These are phyloP conservation scores for Geotrichum klebahnii DNA, from an alignment of 1,139 yeast species.

Conservation along the genomic window DNA sequence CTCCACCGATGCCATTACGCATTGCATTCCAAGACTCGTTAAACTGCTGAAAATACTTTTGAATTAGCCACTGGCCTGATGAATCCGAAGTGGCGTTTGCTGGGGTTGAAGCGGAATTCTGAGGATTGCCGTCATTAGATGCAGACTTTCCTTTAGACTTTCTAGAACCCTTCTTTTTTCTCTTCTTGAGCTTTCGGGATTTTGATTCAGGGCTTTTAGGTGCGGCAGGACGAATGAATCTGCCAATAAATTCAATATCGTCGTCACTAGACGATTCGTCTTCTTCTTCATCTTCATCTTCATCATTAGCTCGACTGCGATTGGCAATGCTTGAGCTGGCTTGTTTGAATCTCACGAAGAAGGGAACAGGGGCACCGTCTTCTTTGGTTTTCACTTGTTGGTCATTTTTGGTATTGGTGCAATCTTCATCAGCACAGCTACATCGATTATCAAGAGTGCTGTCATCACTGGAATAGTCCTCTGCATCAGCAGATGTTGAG, in stretches of 20 bases:
- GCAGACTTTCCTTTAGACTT: not conserved
- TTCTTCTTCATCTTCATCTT: not conserved
- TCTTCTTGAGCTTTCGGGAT: not conserved
- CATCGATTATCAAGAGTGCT: not conserved
- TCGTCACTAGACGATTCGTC: constrained; percentile 14
- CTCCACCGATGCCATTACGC: constrained; percentile 11
- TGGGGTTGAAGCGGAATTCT: not conserved
- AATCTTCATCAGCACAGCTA: constrained; percentile 1
- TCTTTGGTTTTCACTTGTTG: not conserved
- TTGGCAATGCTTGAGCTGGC: too few species aligned
- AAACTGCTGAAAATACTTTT: constrained; percentile 20
- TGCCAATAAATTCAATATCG: constrained; percentile 19
- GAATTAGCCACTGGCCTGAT: constrained; percentile 18
- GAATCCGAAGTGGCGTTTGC: not conserved
- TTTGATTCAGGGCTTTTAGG: not conserved
- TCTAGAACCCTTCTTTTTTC: constrained; percentile 10
- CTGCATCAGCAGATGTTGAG: constrained; percentile 8
- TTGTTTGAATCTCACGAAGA: not conserved
- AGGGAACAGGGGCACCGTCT: not conserved
- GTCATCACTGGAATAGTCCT: constrained; percentile 7
- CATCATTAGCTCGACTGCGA: not conserved
- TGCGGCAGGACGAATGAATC: constrained; percentile 12
- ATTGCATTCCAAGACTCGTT: constrained; percentile 23
- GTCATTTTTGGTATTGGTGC: not conserved
- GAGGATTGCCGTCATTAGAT: not conserved